Evolutionary conservation across 1,284 basidiomycete genomes (phyloP), one percentile per base, ranked within the genome.

Genomic region (Volvariella surrecta): DNA sequence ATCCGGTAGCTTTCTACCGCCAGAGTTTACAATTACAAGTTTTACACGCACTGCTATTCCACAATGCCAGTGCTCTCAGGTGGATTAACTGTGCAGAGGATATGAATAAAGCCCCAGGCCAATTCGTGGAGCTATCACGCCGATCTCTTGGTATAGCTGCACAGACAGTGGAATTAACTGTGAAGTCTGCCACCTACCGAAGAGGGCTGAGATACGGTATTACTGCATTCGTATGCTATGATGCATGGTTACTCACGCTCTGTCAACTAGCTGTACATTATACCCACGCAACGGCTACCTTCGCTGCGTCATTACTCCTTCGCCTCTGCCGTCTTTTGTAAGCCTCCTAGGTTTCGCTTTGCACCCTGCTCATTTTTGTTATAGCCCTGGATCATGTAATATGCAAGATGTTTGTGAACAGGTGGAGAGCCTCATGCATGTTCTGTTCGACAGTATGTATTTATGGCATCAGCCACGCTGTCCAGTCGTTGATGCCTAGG

Each of bases 221-320:
- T 73, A 60, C 40, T 37, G 30, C 32, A 4, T 32, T 32, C 28
- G 8, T 28, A 11, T 43, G 8, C 37, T 46, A 48, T 39, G 28
- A 17, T 10, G 10, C 28, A 22, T 28, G 17, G 2, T 15, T 30
- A 22, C 20, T 38, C 49, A 48, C 46, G n/a, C n/a, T n/a, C 42
- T 43, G 44, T 50, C 13, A 55, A 45, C 48, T 55, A 88, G 90
- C 86, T 24, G 88, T 91, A 30, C 83, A 88, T 55, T 91, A 90
- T 55, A 88, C 89, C 6, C 89, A 95, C 58, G 89, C 88, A 38
- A 90, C 89, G 31, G 92, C 92, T 2, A 93, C 91, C 0, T 96
- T 96, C 62, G 79, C 88, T 16, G 91, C 89, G 11, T 89, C 89
- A 3, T 88, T 95, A 61, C 66, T 95, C 46, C 72, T 96, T 45